Percentiles rank a stretch among this genome's conserved stretches.
Evolutionary conservation across 2,329 filamentous ascomycete species (phyloP).

Genomic region (Verticillium isaacii): DNA sequence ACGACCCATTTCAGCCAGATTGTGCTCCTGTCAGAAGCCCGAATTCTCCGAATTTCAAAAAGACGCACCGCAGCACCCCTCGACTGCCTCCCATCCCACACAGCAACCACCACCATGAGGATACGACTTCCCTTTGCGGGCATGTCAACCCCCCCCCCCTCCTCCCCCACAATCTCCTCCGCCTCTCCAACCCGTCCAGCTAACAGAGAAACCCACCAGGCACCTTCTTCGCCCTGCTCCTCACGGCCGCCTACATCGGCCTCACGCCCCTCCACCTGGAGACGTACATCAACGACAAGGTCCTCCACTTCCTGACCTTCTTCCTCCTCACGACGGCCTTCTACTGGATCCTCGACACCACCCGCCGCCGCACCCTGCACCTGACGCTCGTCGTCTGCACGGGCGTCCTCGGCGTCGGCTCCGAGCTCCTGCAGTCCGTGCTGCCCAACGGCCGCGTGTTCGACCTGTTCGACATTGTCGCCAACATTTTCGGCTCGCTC

Average conservation of each 20-base stretch:
- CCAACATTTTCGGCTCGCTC: conserved; percentile 78
- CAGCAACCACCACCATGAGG: conserved; percentile 53
- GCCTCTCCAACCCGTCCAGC: conserved; percentile 1
- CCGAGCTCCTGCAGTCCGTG: conserved; percentile 70
- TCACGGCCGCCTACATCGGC: conserved; percentile 74
- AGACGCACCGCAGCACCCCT: neutral
- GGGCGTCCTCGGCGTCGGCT: conserved; percentile 63
- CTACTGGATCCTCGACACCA: conserved; percentile 96
- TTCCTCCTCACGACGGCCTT: conserved; percentile 83
- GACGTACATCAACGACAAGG: conserved; percentile 75
- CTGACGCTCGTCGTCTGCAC: conserved; percentile 80
- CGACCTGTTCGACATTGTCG: conserved; percentile 80
- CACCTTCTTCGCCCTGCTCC: conserved; percentile 64
- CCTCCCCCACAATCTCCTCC: conserved; percentile 4
- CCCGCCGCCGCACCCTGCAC: conserved; percentile 77
- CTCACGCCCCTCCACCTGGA: conserved; percentile 60
- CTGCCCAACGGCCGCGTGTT: conserved; percentile 68
- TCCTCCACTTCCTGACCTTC: conserved; percentile 82
- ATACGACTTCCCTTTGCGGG: conserved; percentile 87
- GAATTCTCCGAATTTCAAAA: neutral
- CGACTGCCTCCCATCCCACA: too few species aligned
- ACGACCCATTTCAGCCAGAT: neutral
- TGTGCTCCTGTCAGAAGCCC: neutral
- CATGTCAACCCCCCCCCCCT: conserved; percentile 34
- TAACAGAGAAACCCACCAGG: conserved; percentile 38